Percentiles rank a stretch among this genome's conserved stretches.
phyloP scores from a whole-genome alignment of 179 eudicot genomes.

The Dionaea muscipula region DNA sequence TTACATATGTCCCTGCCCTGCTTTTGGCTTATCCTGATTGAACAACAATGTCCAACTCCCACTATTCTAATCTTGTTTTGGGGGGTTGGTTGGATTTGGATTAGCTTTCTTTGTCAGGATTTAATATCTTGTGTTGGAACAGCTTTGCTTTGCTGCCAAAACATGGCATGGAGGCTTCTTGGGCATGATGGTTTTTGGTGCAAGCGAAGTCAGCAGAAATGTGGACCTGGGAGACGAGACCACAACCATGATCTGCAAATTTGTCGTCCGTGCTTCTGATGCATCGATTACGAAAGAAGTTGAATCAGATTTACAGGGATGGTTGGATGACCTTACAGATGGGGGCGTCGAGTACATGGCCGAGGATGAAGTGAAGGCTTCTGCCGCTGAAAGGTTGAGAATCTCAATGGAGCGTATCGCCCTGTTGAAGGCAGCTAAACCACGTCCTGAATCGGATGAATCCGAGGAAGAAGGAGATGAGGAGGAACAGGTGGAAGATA shows the following conservation, averaged over 20 bases:
- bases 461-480: constrained; percentile 42
- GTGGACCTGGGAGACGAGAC: constrained; percentile 98
- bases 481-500: constrained; percentile 21
- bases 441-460: constrained; percentile 43
- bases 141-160: constrained; percentile 91
- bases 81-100: background rate
- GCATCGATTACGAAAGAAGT: constrained; percentile 82
- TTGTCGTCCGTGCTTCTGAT: constrained; percentile 89
- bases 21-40: too few relatives aligned
- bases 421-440: constrained; percentile 71
- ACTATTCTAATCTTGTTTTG: background rate
- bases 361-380: constrained; percentile 81
- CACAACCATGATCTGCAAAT: constrained; percentile 86
- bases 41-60: background rate
- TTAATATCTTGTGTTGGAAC: constrained; percentile 14
- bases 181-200: constrained; percentile 96
- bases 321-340: constrained; percentile 91
- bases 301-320: constrained; percentile 67
- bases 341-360: constrained; percentile 96
- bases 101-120: background rate
- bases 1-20: too few relatives aligned
- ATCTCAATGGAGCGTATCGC: constrained; percentile 87
- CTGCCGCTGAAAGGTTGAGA: constrained; percentile 78
- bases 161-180: constrained; percentile 96
- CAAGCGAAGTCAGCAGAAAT: constrained; percentile 92